phyloP scores from a whole-genome alignment of 2,329 filamentous ascomycete genomes.

The Colletotrichum brevisporum region DNA sequence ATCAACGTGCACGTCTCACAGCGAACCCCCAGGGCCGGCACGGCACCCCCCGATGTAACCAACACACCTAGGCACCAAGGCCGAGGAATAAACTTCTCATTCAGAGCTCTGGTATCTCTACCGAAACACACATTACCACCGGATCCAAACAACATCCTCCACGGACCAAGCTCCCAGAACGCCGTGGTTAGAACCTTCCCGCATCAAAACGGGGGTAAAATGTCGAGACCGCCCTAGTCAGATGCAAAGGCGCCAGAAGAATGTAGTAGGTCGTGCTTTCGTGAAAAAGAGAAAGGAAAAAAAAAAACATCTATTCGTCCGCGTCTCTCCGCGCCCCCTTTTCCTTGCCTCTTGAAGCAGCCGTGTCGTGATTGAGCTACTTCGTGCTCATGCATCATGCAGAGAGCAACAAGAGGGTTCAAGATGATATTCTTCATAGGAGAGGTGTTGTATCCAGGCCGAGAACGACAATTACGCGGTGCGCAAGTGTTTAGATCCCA shows the following conservation, averaged over 20 bases:
- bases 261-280: conserved; percentile 37
- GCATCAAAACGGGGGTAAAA: conserved; percentile 8
- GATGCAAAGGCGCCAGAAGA: conserved; percentile 31
- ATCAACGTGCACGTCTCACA: conserved; percentile 19
- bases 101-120: conserved; percentile 16
- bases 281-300: conserved; percentile 14
- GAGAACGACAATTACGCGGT: conserved; percentile 21
- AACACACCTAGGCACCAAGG: not conserved
- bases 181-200: conserved; percentile 1
- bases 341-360: not conserved
- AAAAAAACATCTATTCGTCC: conserved; percentile 28
- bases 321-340: not conserved
- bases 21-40: conserved; percentile 3
- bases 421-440: not conserved
- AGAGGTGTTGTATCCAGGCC: not conserved
- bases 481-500: conserved; percentile 60
- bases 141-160: conserved; percentile 1
- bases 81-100: not conserved
- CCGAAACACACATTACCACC: conserved; percentile 19
- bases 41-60: not conserved
- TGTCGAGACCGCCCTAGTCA: conserved; percentile 11
- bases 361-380: not conserved
- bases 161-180: conserved; percentile 6
- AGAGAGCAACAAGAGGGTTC: conserved; percentile 8
- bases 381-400: conserved; percentile 29